These are phyloP conservation scores for Serendipita sp. DNA, from an alignment of 768 basidiomycete genomes.

Conservation along the genomic window DNA sequence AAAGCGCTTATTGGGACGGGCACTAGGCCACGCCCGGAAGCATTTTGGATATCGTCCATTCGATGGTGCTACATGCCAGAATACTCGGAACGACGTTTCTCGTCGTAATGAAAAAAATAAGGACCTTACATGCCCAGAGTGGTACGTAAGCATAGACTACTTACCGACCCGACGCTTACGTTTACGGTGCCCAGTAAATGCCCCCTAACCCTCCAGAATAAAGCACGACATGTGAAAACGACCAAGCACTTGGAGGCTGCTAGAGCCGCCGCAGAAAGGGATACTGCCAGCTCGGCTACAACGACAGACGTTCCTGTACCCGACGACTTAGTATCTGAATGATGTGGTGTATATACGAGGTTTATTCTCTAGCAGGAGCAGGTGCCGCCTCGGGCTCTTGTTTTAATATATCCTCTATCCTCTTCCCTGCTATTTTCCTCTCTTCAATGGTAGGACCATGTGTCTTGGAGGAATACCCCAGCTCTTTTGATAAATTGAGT, in stretches of 20 bases:
- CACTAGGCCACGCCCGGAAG: not conserved
- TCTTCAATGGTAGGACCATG: conserved; percentile 40
- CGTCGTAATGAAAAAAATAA: not conserved
- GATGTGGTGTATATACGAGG: not conserved
- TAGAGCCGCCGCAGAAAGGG: too few relatives aligned
- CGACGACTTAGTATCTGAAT: too few relatives aligned
- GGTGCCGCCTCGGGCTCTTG: conserved; percentile 11
- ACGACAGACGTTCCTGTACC: too few relatives aligned
- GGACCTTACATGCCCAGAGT: not conserved
- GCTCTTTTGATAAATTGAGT: conserved; percentile 24
- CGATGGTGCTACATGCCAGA: not conserved
- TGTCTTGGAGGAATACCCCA: conserved; percentile 47
- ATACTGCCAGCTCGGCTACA: too few relatives aligned
- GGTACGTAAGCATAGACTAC: not conserved
- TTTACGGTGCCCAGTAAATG: not conserved
- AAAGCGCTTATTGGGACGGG: not conserved
- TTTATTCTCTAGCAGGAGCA: conserved; percentile 7
- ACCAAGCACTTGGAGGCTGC: not conserved
- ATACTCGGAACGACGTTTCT: not conserved
- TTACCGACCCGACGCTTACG: not conserved
- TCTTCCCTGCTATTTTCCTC: conserved; percentile 14
- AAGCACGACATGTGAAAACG: not conserved
- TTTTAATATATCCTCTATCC: conserved; percentile 8
- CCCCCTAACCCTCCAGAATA: not conserved
- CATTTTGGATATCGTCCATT: not conserved